Percentiles rank a stretch among this genome's conserved stretches.
Conservation (phyloP, 352 stramenopile genomes). For the Globisporangium sylvaticum region DNA sequence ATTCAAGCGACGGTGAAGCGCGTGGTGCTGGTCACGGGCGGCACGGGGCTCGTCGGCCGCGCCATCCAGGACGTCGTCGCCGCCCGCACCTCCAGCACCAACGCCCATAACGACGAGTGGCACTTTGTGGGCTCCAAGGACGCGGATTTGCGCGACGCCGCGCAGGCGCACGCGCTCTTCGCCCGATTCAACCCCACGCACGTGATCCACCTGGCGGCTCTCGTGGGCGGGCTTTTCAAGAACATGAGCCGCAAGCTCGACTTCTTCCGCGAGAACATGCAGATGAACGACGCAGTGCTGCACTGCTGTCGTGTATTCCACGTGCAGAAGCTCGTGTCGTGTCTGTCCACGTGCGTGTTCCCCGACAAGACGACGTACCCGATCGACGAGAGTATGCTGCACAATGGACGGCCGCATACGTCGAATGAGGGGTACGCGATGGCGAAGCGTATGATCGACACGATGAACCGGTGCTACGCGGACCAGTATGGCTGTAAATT, state of each 20-base stretch:
- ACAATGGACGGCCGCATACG: conserved; percentile 74
- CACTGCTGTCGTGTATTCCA: conserved; percentile 87
- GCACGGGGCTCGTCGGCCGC: conserved; percentile 91
- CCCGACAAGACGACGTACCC: conserved; percentile 98
- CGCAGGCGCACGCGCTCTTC: conserved; percentile 91
- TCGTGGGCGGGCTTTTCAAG: conserved; percentile 87
- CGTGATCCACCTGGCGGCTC: conserved; percentile 97
- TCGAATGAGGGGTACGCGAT: conserved; percentile 95
- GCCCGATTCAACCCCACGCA: conserved; percentile 92
- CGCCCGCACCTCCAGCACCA: conserved; percentile 3
- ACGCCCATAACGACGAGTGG: conserved; percentile 66
- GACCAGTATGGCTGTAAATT: conserved; percentile 96
- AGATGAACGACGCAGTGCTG: conserved; percentile 99
- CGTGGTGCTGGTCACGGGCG: conserved; percentile 94
- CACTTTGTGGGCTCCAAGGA: conserved; percentile 93
- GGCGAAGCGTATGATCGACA: conserved; percentile 98
- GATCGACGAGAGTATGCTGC: conserved; percentile 98
- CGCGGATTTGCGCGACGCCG: conserved; percentile 88
- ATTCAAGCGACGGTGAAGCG: conserved; percentile 4
- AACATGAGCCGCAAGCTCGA: conserved; percentile 92
- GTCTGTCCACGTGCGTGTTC: conserved; percentile 98
- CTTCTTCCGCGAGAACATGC: conserved; percentile 98
- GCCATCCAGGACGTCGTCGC: conserved; percentile 67
- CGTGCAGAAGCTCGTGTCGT: conserved; percentile 96
- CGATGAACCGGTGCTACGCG: conserved; percentile 96